Evolutionary conservation across 805 yeast genomes (phyloP).

Genomic region (Candida krabiensis): DNA sequence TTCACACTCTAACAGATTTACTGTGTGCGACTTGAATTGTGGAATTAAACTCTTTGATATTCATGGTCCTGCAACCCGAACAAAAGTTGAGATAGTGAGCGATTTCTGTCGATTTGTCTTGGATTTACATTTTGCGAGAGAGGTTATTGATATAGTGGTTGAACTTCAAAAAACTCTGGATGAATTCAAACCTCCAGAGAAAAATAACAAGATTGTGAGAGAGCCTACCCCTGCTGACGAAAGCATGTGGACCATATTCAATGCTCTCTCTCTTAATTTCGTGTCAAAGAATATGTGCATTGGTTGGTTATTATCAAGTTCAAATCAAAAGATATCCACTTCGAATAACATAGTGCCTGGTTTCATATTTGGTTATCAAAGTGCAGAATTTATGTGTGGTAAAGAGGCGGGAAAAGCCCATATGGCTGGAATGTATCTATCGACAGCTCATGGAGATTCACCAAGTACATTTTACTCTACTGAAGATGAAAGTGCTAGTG

Average conservation of each 20-base stretch:
- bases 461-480: conserved; percentile 46
- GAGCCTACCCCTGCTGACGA: conserved; percentile 7
- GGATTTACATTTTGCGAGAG: conserved; percentile 42
- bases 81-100: conserved; percentile 57
- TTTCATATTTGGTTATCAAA: conserved; percentile 73
- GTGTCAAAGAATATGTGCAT: conserved; percentile 65
- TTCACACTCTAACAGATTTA: conserved; percentile 40
- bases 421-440: conserved; percentile 64
- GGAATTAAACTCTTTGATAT: conserved; percentile 43
- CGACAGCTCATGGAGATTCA: conserved; percentile 65
- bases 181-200: neutral
- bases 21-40: conserved; percentile 47
- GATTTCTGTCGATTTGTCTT: conserved; percentile 58
- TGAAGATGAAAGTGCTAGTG: conserved; percentile 44
- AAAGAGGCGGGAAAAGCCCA: conserved; percentile 65
- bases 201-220: conserved; percentile 1
- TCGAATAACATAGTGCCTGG: conserved; percentile 49
- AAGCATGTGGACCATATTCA: conserved; percentile 24
- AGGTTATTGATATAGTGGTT: conserved; percentile 21
- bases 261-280: conserved; percentile 55
- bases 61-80: conserved; percentile 31
- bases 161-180: conserved; percentile 10
- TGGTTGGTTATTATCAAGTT: conserved; percentile 72
- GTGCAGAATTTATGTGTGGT: conserved; percentile 65
- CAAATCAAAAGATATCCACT: conserved; percentile 28